phyloP scores from a whole-genome alignment of 495 filamentous ascomycete species.

The Annulohypoxylon bovei region DNA sequence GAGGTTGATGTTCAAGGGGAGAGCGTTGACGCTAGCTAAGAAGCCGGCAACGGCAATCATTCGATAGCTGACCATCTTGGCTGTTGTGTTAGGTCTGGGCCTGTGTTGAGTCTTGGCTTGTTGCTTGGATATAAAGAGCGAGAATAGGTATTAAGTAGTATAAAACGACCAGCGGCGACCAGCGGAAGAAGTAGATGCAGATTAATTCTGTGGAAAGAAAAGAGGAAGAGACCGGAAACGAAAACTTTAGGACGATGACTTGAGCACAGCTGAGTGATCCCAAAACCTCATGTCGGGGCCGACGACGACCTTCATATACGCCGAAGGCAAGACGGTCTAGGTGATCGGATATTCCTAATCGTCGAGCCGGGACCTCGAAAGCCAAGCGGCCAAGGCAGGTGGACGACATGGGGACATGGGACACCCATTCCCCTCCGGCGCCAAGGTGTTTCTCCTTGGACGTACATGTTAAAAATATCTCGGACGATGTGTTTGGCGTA shows the following conservation, averaged over 20 bases:
- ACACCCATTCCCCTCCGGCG: conserved; percentile 29
- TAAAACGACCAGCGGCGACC: conserved; percentile 54
- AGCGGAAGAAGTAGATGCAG: conserved; percentile 48
- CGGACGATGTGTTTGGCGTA: conserved; percentile 29
- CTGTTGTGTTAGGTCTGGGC: too few species aligned
- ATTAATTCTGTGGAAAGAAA: conserved; percentile 34
- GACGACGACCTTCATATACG: conserved; percentile 47
- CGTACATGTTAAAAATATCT: conserved; percentile 44
- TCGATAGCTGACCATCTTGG: conserved; percentile 56
- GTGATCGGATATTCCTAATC: conserved; percentile 5
- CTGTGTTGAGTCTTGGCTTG: conserved; percentile 18
- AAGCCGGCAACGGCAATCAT: conserved; percentile 55
- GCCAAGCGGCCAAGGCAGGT: conserved; percentile 29
- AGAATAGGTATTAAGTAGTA: conserved; percentile 41
- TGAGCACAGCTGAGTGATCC: conserved; percentile 53
- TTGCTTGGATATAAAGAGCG: conserved; percentile 27
- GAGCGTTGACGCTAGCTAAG: conserved; percentile 51
- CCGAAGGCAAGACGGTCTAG: conserved; percentile 24
- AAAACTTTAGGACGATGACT: conserved; percentile 43
- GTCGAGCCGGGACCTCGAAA: conserved; percentile 43
- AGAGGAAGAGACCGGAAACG: conserved; percentile 44
- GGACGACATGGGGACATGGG: conserved; percentile 24
- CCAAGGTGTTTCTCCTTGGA: conserved; percentile 41
- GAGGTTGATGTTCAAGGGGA: conserved; percentile 70
- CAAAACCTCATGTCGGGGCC: conserved; percentile 39